Conservation (phyloP, 176 grass and related monocot genomes). For the Hordeum marinum region DNA sequence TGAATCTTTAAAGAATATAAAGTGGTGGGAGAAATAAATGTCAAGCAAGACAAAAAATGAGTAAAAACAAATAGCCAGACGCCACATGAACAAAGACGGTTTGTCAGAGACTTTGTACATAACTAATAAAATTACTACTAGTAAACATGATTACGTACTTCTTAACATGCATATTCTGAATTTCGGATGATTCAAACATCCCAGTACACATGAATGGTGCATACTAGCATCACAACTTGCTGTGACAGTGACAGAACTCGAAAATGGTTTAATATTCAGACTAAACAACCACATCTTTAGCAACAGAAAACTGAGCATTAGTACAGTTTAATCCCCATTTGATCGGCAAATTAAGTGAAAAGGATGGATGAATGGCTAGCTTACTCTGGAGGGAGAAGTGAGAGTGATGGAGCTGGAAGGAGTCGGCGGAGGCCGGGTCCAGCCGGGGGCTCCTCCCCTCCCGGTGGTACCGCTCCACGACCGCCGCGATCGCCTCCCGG, state of each 20-base stretch:
- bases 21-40: not conserved
- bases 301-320: not conserved
- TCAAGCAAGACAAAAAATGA: not conserved
- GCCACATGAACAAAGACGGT: not conserved
- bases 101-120: not conserved
- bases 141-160: not conserved
- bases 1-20: not conserved
- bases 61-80: not conserved
- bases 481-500: slow-evolving; percentile 56
- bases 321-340: not conserved
- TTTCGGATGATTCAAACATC: not conserved
- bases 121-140: not conserved
- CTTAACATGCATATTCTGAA: not conserved
- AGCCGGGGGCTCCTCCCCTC: slow-evolving; percentile 70
- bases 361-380: not conserved
- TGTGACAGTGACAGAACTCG: no score
- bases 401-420: slow-evolving; percentile 81
- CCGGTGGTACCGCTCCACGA: slow-evolving; percentile 60
- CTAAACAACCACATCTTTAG: not conserved
- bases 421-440: slow-evolving; percentile 8
- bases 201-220: no score
- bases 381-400: slow-evolving; percentile 85
- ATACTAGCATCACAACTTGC: no score
- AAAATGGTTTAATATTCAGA: not conserved
- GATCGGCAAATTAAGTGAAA: not conserved